These are phyloP conservation scores for Penicillium sp. DNA, from an alignment of 2,329 filamentous ascomycete genomes.

Conservation along the genomic window DNA sequence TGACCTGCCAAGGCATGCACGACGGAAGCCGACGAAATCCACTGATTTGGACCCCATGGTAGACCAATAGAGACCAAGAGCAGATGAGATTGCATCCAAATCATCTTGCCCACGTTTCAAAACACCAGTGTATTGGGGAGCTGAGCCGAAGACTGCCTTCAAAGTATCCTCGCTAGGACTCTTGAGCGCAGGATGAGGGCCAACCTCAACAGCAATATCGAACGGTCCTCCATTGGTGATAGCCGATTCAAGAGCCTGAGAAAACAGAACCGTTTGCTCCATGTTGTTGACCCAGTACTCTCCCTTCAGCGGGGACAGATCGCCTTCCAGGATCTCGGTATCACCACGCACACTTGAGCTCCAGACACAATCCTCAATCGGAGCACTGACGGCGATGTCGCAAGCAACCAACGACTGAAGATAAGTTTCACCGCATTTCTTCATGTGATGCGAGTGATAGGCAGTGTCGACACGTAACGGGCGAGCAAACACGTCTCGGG, in stretches of 20 bases:
- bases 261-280: slow-evolving; percentile 32
- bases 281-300: slow-evolving; percentile 40
- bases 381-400: neutral
- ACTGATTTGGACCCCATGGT: neutral
- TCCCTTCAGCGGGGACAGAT: neutral
- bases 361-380: slow-evolving; percentile 11
- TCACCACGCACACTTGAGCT: slow-evolving; percentile 22
- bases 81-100: neutral
- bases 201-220: slow-evolving; percentile 23
- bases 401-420: slow-evolving; percentile 3
- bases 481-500: slow-evolving; percentile 4
- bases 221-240: slow-evolving; percentile 25
- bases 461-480: slow-evolving; percentile 32
- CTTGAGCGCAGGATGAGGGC: slow-evolving; percentile 25
- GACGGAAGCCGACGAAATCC: neutral
- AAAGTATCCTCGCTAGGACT: neutral
- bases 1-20: neutral
- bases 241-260: slow-evolving; percentile 15
- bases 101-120: neutral
- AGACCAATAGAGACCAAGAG: neutral
- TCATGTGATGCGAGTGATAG: slow-evolving; percentile 42
- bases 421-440: slow-evolving; percentile 22
- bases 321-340: neutral
- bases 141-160: neutral
- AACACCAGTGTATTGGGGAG: neutral